Conservation (phyloP, 164 flowering plant species). For the Stephania yunnanensis region DNA sequence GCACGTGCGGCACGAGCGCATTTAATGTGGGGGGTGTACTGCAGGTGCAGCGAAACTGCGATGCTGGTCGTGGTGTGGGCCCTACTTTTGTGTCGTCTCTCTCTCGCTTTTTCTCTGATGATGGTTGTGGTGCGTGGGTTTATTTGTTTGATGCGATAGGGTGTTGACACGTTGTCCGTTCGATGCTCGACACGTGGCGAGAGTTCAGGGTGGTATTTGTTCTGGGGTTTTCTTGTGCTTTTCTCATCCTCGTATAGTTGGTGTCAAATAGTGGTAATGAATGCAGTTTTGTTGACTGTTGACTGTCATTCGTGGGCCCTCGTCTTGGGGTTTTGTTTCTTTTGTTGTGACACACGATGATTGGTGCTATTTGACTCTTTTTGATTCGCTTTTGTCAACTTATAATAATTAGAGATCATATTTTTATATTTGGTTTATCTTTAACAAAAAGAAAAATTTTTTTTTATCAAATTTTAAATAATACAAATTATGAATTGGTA, state of each 20-base stretch:
- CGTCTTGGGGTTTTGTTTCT: background rate
- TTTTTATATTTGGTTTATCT: no score
- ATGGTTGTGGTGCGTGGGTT: background rate
- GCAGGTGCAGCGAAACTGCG: no score
- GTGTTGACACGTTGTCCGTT: conserved; percentile 13
- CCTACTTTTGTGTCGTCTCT: background rate
- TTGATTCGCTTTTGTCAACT: background rate
- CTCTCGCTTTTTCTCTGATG: background rate
- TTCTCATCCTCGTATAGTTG: conserved; percentile 28
- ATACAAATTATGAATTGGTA: no score
- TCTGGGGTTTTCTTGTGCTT: background rate
- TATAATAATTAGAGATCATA: no score
- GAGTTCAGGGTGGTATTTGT: background rate
- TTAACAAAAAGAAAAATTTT: no score
- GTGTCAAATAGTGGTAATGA: conserved; percentile 7
- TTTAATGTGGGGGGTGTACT: background rate
- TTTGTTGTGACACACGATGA: background rate
- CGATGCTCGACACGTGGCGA: background rate
- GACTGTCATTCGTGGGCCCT: background rate
- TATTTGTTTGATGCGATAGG: conserved; percentile 7
- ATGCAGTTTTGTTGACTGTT: background rate
- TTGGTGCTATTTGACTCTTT: background rate
- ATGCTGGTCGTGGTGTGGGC: background rate
- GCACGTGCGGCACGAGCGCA: conserved; percentile 1
- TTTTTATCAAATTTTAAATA: no score